phyloP scores from a whole-genome alignment of 2,329 filamentous ascomycete genomes.

The Ceratocystis alfenasii region DNA sequence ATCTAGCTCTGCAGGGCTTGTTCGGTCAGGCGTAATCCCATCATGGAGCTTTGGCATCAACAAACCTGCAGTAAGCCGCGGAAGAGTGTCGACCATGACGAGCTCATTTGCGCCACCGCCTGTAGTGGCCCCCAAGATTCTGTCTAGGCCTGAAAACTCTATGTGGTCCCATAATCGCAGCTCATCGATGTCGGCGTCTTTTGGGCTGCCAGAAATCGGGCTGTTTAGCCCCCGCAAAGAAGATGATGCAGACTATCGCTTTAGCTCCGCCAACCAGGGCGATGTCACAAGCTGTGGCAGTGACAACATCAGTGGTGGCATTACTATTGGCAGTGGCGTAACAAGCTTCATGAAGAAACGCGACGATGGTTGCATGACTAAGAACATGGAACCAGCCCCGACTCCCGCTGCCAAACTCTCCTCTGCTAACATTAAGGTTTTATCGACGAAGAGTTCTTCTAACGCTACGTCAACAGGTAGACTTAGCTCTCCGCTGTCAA shows the following conservation, averaged over 20 bases:
- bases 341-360: constrained; percentile 27
- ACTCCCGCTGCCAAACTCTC: neutral
- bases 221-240: constrained; percentile 22
- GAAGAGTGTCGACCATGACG: constrained; percentile 29
- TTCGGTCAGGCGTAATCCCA: constrained; percentile 26
- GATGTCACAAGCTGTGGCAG: constrained; percentile 24
- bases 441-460: constrained; percentile 6
- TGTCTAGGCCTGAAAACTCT: constrained; percentile 15
- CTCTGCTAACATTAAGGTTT: neutral
- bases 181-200: constrained; percentile 29
- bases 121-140: constrained; percentile 29
- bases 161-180: constrained; percentile 31
- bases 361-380: constrained; percentile 9
- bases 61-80: constrained; percentile 30
- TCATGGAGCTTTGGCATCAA: constrained; percentile 23
- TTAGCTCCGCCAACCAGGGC: constrained; percentile 20
- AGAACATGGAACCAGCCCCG: constrained; percentile 10
- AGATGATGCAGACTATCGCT: constrained; percentile 24
- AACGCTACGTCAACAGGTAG: neutral
- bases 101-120: constrained; percentile 18
- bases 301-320: constrained; percentile 26
- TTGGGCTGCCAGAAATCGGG: constrained; percentile 23
- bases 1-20: constrained; percentile 30
- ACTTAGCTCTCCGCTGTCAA: constrained; percentile 16
- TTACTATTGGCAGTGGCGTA: constrained; percentile 33